Evolutionary conservation across 208 protist genomes (phyloP).

Genomic region (Leishmania lainsoni): DNA sequence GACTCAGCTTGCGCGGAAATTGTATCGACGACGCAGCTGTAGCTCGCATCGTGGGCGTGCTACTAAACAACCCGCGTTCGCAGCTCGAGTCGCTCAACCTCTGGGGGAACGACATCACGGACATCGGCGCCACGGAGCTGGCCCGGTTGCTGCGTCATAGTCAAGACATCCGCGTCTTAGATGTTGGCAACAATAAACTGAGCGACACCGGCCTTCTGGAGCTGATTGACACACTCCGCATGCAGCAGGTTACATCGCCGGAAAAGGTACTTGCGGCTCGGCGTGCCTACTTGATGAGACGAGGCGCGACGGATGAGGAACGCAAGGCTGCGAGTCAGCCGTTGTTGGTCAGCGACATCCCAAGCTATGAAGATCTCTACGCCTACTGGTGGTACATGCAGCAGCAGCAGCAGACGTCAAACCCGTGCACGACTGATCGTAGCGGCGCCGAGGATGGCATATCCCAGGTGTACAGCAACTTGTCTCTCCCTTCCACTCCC

Average conservation of each 20-base stretch:
- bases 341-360: constrained; percentile 38
- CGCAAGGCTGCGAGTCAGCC: constrained; percentile 36
- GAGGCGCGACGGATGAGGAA: constrained; percentile 57
- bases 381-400: constrained; percentile 51
- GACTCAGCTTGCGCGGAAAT: constrained; percentile 86
- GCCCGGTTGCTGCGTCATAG: constrained; percentile 65
- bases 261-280: constrained; percentile 60
- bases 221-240: constrained; percentile 68
- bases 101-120: constrained; percentile 87
- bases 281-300: constrained; percentile 49
- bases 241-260: constrained; percentile 53
- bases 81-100: constrained; percentile 83
- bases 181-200: constrained; percentile 84
- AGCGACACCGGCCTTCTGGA: constrained; percentile 70
- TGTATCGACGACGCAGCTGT: constrained; percentile 68
- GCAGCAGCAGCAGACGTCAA: constrained; percentile 10
- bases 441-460: not conserved
- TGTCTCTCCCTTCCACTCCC: not conserved
- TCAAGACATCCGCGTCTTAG: constrained; percentile 65
- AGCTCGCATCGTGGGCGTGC: constrained; percentile 42
- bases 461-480: not conserved
- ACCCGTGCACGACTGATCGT: not conserved
- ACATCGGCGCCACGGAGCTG: constrained; percentile 60
- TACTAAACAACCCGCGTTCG: constrained; percentile 57
- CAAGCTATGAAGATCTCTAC: constrained; percentile 82